Conservation (phyloP, 371 early-diverging fungal genomes). For the Sanchytrium tribonematis region DNA sequence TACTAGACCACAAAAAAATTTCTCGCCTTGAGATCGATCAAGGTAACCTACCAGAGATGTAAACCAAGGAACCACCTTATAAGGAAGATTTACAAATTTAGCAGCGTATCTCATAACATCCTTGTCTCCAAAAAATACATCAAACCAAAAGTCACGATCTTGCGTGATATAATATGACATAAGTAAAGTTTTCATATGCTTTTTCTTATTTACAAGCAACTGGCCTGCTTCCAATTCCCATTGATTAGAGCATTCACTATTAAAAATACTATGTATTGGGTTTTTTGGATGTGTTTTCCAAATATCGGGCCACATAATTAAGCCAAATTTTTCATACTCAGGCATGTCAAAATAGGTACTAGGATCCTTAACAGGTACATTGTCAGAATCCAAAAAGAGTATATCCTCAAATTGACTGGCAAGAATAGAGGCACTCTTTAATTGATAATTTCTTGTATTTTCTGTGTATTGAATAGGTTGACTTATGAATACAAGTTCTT, state of each 20-base stretch:
- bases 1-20: neutral
- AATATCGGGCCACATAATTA: constrained; percentile 27
- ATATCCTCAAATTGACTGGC: constrained; percentile 19
- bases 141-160: neutral
- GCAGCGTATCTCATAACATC: neutral
- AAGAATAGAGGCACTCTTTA: constrained; percentile 21
- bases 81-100: neutral
- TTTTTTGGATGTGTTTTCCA: constrained; percentile 8
- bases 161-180: neutral
- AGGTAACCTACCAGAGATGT: neutral
- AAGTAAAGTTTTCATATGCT: neutral
- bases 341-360: constrained; percentile 16
- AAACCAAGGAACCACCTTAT: neutral
- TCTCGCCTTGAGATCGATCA: neutral
- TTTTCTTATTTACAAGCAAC: neutral
- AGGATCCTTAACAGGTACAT: constrained; percentile 17
- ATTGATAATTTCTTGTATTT: constrained; percentile 3
- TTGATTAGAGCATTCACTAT: neutral
- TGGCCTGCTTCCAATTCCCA: neutral
- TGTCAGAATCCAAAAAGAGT: constrained; percentile 25
- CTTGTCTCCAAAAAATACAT: neutral
- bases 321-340: constrained; percentile 18
- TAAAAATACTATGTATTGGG: neutral
- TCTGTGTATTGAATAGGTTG: neutral
- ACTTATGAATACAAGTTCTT: neutral